Evolutionary conservation across 495 filamentous ascomycete genomes (phyloP).

Genomic region (Penicillium pancosmium): DNA sequence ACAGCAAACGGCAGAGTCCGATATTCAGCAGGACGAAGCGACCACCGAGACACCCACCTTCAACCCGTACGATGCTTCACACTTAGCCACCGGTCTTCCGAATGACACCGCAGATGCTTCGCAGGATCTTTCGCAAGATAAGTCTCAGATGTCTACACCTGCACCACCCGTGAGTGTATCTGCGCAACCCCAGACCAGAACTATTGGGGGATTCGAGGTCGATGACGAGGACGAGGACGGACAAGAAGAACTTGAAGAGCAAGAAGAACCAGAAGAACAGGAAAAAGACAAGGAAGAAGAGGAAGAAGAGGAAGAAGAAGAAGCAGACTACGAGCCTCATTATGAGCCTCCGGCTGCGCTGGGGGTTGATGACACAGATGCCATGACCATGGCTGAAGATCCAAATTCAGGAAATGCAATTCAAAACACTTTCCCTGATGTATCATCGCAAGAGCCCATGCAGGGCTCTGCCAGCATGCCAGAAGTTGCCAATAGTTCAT

Average conservation of each 20-base stretch:
- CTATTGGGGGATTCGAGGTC: conserved; percentile 77
- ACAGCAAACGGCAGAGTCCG: conserved; percentile 35
- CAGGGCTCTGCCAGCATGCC: conserved; percentile 55
- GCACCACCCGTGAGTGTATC: conserved; percentile 36
- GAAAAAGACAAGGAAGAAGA: not conserved
- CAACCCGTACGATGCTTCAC: conserved; percentile 27
- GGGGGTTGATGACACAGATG: conserved; percentile 49
- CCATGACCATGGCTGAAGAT: conserved; percentile 50
- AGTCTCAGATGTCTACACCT: conserved; percentile 44
- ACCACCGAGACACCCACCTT: conserved; percentile 4
- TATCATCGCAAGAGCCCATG: conserved; percentile 57
- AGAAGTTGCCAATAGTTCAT: conserved; percentile 57
- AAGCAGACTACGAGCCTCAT: conserved; percentile 29
- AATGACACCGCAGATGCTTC: conserved; percentile 33
- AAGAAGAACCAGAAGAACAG: not conserved
- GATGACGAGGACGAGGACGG: conserved; percentile 67
- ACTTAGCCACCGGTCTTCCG: conserved; percentile 33
- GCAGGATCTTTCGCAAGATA: conserved; percentile 39
- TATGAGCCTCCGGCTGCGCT: conserved; percentile 58
- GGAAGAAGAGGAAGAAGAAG: not conserved
- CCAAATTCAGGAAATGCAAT: conserved; percentile 59
- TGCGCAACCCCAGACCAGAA: conserved; percentile 61
- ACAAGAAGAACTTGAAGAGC: conserved; percentile 51
- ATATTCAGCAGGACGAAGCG: conserved; percentile 26
- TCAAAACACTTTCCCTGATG: conserved; percentile 61